Percentiles rank a stretch among this genome's conserved stretches.
Evolutionary conservation across 108 stramenopile genomes (phyloP).

Genomic region (Skeletonema tropicum): DNA sequence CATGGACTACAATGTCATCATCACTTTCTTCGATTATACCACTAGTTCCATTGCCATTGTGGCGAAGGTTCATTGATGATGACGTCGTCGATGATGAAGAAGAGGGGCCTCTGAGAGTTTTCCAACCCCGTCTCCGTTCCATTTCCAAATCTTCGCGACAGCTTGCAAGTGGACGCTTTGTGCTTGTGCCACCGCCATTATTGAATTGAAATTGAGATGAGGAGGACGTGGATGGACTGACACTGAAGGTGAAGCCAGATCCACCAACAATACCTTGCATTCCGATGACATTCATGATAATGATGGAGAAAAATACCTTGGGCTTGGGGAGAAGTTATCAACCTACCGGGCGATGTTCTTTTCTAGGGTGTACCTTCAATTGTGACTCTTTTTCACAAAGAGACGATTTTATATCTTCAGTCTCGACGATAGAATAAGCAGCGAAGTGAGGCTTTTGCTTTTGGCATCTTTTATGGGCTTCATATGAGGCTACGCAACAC

Average conservation of each 20-base stretch:
- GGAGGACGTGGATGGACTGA: background rate
- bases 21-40: background rate
- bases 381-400: too few species aligned
- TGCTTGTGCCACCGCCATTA: conserved; percentile 3
- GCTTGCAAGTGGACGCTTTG: conserved; percentile 26
- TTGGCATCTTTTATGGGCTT: too few species aligned
- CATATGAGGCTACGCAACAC: too few species aligned
- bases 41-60: background rate
- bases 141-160: conserved; percentile 45
- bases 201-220: too few species aligned
- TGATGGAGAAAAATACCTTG: background rate
- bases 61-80: background rate
- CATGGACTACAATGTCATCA: background rate
- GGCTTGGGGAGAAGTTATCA: background rate
- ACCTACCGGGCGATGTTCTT: background rate
- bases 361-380: background rate
- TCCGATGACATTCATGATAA: conserved; percentile 9
- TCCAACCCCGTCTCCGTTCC: conserved; percentile 32
- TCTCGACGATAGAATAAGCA: too few species aligned
- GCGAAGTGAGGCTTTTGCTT: too few species aligned
- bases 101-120: background rate
- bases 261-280: background rate
- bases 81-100: background rate
- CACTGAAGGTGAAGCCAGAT: background rate
- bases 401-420: too few species aligned